phyloP scores from a whole-genome alignment of 768 basidiomycete genomes.

The Boletus pseudo-olivaceus region DNA sequence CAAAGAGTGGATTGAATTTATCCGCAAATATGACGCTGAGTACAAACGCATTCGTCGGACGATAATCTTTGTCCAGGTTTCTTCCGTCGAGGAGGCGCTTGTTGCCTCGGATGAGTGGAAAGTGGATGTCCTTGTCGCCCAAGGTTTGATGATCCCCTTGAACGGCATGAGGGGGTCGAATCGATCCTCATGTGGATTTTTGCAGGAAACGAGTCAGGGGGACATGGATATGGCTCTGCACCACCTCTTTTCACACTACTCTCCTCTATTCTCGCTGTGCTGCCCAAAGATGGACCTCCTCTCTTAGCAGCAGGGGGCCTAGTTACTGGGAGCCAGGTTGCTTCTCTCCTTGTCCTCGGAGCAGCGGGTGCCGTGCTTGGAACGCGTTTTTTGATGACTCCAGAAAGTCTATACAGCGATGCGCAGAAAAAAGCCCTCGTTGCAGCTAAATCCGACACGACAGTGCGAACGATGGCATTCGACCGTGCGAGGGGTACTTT shows the following conservation, averaged over 20 bases:
- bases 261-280: constrained; percentile 46
- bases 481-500: constrained; percentile 54
- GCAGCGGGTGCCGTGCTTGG: constrained; percentile 68
- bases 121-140: constrained; percentile 71
- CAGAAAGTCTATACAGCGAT: constrained; percentile 57
- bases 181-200: constrained; percentile 1
- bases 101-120: constrained; percentile 64
- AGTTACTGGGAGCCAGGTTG: constrained; percentile 59
- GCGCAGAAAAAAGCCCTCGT: constrained; percentile 52
- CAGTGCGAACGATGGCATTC: constrained; percentile 61
- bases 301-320: constrained; percentile 77
- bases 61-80: constrained; percentile 63
- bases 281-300: constrained; percentile 43
- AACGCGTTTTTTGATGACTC: constrained; percentile 70
- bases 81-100: constrained; percentile 55
- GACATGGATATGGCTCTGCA: constrained; percentile 60
- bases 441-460: constrained; percentile 40
- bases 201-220: constrained; percentile 75
- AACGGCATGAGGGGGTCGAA: not conserved
- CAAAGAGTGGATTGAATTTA: constrained; percentile 54
- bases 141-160: constrained; percentile 47
- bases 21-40: constrained; percentile 52
- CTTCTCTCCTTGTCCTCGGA: constrained; percentile 62
- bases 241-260: constrained; percentile 61
- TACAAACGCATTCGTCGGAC: constrained; percentile 41